Conservation (phyloP, 805 yeast species). For the Zygosaccharomyces gambellarensis region DNA sequence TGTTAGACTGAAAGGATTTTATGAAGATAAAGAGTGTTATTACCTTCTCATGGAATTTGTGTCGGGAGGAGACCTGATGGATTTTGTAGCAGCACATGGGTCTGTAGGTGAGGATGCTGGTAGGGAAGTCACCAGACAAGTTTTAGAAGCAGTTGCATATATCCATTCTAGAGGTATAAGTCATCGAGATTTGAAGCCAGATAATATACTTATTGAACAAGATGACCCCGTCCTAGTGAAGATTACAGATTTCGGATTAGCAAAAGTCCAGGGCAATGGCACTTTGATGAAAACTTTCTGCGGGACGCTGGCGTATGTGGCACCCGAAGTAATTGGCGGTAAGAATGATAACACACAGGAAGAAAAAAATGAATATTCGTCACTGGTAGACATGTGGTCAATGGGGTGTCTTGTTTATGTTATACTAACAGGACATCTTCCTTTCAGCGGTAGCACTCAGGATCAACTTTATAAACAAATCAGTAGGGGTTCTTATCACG, state of each 20-base stretch:
- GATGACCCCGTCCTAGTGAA: slow-evolving; percentile 91
- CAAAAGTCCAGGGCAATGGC: slow-evolving; percentile 79
- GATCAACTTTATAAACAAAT: slow-evolving; percentile 77
- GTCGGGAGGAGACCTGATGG: slow-evolving; percentile 97
- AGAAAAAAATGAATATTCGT: slow-evolving; percentile 53
- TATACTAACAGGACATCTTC: slow-evolving; percentile 85
- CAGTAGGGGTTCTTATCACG: slow-evolving; percentile 72
- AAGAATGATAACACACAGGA: slow-evolving; percentile 23
- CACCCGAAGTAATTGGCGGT: slow-evolving; percentile 78
- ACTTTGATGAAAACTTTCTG: slow-evolving; percentile 93
- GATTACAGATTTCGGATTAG: slow-evolving; percentile 93
- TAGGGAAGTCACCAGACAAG: slow-evolving; percentile 79
- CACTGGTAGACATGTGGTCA: slow-evolving; percentile 96
- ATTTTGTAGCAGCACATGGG: slow-evolving; percentile 89
- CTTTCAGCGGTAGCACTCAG: slow-evolving; percentile 91
- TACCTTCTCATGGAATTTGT: slow-evolving; percentile 94
- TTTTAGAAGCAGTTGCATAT: slow-evolving; percentile 75
- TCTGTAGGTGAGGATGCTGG: slow-evolving; percentile 88
- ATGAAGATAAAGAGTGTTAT: slow-evolving; percentile 74
- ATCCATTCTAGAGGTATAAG: slow-evolving; percentile 88
- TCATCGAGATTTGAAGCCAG: slow-evolving; percentile 97
- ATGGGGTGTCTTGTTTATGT: slow-evolving; percentile 93
- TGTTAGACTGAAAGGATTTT: slow-evolving; percentile 75
- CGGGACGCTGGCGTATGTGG: slow-evolving; percentile 94
- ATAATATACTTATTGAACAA: slow-evolving; percentile 82